Conservation (phyloP, 257 asterid species). For the Gentiana straminea region DNA sequence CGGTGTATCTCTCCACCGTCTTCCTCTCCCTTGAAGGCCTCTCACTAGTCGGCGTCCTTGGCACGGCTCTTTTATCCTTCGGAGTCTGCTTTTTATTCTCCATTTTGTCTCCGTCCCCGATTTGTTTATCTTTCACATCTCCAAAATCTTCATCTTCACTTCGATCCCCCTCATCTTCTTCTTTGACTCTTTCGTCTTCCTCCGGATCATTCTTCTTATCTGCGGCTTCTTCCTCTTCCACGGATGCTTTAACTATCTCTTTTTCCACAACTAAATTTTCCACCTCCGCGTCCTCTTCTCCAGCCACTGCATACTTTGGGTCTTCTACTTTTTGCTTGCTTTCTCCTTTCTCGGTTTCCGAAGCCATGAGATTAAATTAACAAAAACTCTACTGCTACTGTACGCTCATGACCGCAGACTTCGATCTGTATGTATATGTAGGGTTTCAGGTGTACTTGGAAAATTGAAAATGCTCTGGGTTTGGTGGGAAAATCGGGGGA, state of each 20-base stretch:
- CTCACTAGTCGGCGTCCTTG: conserved; percentile 24
- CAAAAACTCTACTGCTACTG: too few relatives aligned
- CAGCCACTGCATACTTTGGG: background rate
- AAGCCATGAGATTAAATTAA: conserved; percentile 32
- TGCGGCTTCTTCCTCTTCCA: background rate
- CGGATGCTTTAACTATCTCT: background rate
- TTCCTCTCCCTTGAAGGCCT: conserved; percentile 92
- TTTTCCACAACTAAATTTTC: conserved; percentile 1
- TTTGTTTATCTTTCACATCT: background rate
- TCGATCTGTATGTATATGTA: background rate
- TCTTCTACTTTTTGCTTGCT: conserved; percentile 2
- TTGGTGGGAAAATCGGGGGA: background rate
- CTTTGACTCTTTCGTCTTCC: conserved; percentile 2
- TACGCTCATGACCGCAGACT: background rate
- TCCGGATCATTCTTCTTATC: conserved; percentile 9
- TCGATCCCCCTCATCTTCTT: background rate
- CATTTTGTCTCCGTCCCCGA: conserved; percentile 1
- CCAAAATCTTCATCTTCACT: conserved; percentile 6
- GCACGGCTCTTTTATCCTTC: conserved; percentile 7
- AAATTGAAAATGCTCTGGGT: conserved; percentile 2
- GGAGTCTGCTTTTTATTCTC: conserved; percentile 4
- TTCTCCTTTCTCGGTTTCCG: conserved; percentile 40
- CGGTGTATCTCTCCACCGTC: conserved; percentile 62
- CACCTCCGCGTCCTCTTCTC: background rate
- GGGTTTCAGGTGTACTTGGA: background rate